Evolutionary conservation across 2,329 filamentous ascomycete genomes (phyloP), one percentile per base, ranked within the genome.

Genomic region (Penicillium sp.): DNA sequence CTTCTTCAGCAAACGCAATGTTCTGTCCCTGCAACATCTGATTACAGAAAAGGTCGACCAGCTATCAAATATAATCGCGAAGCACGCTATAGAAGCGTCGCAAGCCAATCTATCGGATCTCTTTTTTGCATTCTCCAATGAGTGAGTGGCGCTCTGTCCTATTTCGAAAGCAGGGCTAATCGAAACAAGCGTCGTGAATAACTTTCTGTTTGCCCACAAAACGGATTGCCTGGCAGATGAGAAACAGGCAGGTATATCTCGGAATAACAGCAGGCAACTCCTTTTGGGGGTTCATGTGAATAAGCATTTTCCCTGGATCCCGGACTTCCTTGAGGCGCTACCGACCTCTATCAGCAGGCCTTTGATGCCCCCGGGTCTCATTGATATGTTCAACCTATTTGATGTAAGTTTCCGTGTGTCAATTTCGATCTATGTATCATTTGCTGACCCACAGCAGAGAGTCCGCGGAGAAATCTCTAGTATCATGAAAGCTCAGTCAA

Each of bases 1-100:
- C 3, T 74, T 70, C 52, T 75, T 75, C 60, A 68, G 66, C 41
- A 68, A 64, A 45, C 60, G 58, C 21, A 65, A 63, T 10, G 66
- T 75, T 16, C 45, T 59, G 1, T 55, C 57, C n/a, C 60, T 73
- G 13, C 65, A 70, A 52, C 52, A 63, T 2, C 43, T 70, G 37
- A 65, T 75, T 46, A 52, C 59, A 1, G 57, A 63, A 6, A 68
- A 71, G 43, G 58, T 70, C 6, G 50, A 58, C 6, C 60, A 63
- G 33, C 26, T 72, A 10, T 61, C 57, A 52, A 53, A 53, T 22
- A 45, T 56, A 19, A 46, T 63, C 31, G 37, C 16, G 4, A 52
- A 43, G 14, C 51, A 57, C 47, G 56, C 57, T 2, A n/a, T 7
- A 10, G 37, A 56, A 49, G 24, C 8, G 21, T 58, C 57, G 3